Percentiles rank a stretch among this genome's conserved stretches.
These are phyloP conservation scores for Cyclotella kingstonii DNA, from an alignment of 108 stramenopile species.

Conservation along the genomic window DNA sequence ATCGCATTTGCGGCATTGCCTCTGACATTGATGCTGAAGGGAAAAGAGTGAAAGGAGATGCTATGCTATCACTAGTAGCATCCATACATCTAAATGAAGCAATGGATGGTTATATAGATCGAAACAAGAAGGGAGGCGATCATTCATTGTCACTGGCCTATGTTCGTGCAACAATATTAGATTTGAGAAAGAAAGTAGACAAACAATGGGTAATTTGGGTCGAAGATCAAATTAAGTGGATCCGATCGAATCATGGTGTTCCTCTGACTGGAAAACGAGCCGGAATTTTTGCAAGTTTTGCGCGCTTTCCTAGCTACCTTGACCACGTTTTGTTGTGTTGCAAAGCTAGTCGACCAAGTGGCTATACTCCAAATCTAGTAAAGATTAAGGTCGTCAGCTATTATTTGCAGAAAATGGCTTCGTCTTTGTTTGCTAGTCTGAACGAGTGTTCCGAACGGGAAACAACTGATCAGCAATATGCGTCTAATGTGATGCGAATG, in stretches of 20 bases:
- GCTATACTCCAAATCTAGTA: slow-evolving; percentile 71
- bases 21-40: slow-evolving; percentile 59
- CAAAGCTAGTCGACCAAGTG: slow-evolving; percentile 64
- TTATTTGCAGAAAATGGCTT: slow-evolving; percentile 85
- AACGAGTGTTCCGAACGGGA: slow-evolving; percentile 73
- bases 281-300: slow-evolving; percentile 78
- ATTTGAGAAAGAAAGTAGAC: slow-evolving; percentile 80
- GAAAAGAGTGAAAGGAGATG: slow-evolving; percentile 63
- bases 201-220: slow-evolving; percentile 89
- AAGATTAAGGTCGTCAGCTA: slow-evolving; percentile 86
- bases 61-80: slow-evolving; percentile 79
- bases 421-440: slow-evolving; percentile 77
- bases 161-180: slow-evolving; percentile 83
- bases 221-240: slow-evolving; percentile 87
- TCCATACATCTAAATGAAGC: slow-evolving; percentile 83
- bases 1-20: slow-evolving; percentile 78
- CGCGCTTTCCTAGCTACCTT: slow-evolving; percentile 76
- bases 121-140: slow-evolving; percentile 87
- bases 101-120: slow-evolving; percentile 87
- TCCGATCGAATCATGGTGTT: slow-evolving; percentile 75
- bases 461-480: slow-evolving; percentile 86
- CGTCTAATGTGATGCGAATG: slow-evolving; percentile 84
- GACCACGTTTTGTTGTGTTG: slow-evolving; percentile 82
- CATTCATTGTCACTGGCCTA: slow-evolving; percentile 86
- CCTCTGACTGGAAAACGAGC: slow-evolving; percentile 84